Evolutionary conservation across 176 grass and related monocot species (phyloP).

Genomic region (Zizania latifolia): DNA sequence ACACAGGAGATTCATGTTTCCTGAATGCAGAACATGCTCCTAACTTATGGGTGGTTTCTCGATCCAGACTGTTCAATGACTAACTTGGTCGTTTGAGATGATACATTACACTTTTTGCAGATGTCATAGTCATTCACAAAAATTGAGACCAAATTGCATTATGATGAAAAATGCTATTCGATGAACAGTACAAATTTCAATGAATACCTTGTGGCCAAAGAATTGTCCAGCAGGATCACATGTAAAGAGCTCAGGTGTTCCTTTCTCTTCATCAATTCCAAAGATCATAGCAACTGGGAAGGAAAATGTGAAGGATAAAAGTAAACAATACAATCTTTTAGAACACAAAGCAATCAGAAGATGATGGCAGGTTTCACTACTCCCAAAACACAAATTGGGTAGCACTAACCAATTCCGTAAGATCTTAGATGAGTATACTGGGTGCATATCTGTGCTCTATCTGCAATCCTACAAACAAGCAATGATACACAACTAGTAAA

Average conservation of each 20-base stretch:
- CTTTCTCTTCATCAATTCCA: slow-evolving; percentile 63
- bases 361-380: neutral
- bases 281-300: slow-evolving; percentile 45
- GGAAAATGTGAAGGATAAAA: neutral
- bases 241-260: slow-evolving; percentile 53
- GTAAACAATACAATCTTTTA: neutral
- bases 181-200: neutral
- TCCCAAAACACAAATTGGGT: neutral
- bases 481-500: neutral
- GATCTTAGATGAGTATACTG: slow-evolving; percentile 50
- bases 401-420: slow-evolving; percentile 57
- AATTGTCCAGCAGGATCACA: slow-evolving; percentile 54
- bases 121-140: neutral
- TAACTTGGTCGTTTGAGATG: neutral
- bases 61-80: neutral
- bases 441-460: slow-evolving; percentile 49
- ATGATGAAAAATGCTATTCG: neutral
- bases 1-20: neutral
- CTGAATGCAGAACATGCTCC: neutral
- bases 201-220: slow-evolving; percentile 56
- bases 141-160: neutral
- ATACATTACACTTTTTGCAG: neutral
- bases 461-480: slow-evolving; percentile 38
- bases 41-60: neutral
- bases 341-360: neutral